Conservation (phyloP, 2,329 filamentous ascomycete genomes). For the Claviceps maximensis region DNA sequence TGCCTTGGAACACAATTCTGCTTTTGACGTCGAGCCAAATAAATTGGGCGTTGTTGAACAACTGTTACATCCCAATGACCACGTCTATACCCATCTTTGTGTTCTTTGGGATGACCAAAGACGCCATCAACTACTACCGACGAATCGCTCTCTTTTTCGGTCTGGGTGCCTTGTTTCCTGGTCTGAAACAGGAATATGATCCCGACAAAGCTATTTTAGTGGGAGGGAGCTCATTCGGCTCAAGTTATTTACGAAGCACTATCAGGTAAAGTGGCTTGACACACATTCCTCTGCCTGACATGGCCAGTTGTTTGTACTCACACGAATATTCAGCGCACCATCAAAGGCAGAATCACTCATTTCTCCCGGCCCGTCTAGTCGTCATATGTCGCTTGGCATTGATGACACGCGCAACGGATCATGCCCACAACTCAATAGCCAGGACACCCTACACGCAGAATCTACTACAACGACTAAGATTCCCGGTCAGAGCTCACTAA, state of each 20-base stretch:
- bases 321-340: neutral
- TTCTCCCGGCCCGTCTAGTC: slow-evolving; percentile 10
- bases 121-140: slow-evolving; percentile 38
- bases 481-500: slow-evolving; percentile 18
- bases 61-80: slow-evolving; percentile 35
- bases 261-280: slow-evolving; percentile 9
- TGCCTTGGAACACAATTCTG: slow-evolving; percentile 34
- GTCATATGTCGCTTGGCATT: slow-evolving; percentile 9
- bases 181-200: slow-evolving; percentile 25
- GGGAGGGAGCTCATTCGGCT: slow-evolving; percentile 11
- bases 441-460: neutral
- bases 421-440: slow-evolving; percentile 4
- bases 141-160: slow-evolving; percentile 24
- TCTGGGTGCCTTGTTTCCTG: slow-evolving; percentile 30
- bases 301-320: slow-evolving; percentile 5
- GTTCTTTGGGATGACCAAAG: slow-evolving; percentile 43
- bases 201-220: slow-evolving; percentile 16
- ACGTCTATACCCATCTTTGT: slow-evolving; percentile 34
- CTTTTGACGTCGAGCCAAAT: slow-evolving; percentile 29
- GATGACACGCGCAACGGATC: slow-evolving; percentile 7
- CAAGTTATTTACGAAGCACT: slow-evolving; percentile 9
- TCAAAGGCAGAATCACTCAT: slow-evolving; percentile 3
- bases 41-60: slow-evolving; percentile 27
- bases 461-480: neutral
- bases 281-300: neutral